Evolutionary conservation across 768 basidiomycete species (phyloP).

Genomic region (Epithele typhae): DNA sequence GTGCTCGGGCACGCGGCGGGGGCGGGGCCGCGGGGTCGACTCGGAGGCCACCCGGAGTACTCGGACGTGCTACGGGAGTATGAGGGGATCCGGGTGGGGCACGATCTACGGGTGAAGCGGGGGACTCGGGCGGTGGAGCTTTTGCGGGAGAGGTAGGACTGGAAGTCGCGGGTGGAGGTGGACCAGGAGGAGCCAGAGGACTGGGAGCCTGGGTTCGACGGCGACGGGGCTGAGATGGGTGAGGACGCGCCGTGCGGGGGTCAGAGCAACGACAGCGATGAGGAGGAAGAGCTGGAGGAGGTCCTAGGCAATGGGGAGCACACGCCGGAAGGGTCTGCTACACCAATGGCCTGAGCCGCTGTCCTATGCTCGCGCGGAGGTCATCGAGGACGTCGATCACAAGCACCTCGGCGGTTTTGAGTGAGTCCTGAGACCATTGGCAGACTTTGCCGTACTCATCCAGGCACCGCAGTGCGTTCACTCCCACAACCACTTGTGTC

Average conservation of each 20-base stretch:
- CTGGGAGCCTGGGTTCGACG: constrained; percentile 48
- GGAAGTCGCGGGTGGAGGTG: constrained; percentile 77
- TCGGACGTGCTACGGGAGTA: too few species aligned
- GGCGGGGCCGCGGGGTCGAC: too few species aligned
- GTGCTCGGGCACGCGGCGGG: constrained; percentile 32
- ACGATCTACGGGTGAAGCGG: constrained; percentile 72
- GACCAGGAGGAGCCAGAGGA: constrained; percentile 76
- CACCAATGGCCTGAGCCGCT: constrained; percentile 1
- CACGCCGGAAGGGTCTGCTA: constrained; percentile 17
- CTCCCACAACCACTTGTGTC: constrained; percentile 24
- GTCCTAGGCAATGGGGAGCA: constrained; percentile 26
- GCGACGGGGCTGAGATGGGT: constrained; percentile 24
- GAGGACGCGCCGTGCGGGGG: constrained; percentile 21
- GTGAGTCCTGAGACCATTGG: too few species aligned
- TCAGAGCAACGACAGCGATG: constrained; percentile 28
- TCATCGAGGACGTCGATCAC: constrained; percentile 2
- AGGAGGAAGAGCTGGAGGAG: constrained; percentile 29
- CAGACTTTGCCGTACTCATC: neutral
- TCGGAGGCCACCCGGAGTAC: constrained; percentile 29
- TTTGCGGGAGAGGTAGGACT: constrained; percentile 76
- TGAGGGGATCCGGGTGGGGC: too few species aligned
- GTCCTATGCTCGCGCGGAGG: neutral
- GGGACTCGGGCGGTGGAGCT: constrained; percentile 77
- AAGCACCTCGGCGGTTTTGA: neutral
- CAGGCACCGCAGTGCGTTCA: constrained; percentile 16